A percentile compares a stretch with the other conserved stretches of the same genome.
These are phyloP conservation scores for Zygotorulaspora mrakii DNA, from an alignment of 1,139 yeast species.

Conservation along the genomic window DNA sequence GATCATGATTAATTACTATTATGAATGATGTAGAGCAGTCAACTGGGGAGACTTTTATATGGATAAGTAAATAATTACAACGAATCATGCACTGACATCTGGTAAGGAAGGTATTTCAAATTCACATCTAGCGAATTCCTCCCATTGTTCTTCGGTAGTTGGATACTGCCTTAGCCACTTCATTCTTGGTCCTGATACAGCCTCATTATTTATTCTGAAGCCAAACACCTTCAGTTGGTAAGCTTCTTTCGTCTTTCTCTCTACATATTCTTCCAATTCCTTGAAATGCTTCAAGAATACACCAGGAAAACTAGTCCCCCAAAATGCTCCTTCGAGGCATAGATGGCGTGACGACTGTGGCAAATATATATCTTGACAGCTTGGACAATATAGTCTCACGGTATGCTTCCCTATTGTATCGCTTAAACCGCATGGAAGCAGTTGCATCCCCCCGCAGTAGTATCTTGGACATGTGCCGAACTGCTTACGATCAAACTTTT, in stretches of 20 bases:
- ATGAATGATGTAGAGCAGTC: slow-evolving; percentile 1
- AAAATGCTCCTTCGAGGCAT: slow-evolving; percentile 92
- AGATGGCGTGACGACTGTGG: slow-evolving; percentile 83
- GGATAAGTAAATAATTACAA: slow-evolving; percentile 1
- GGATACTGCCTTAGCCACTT: slow-evolving; percentile 86
- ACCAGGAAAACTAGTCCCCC: slow-evolving; percentile 95
- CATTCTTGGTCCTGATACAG: slow-evolving; percentile 89
- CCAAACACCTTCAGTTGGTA: slow-evolving; percentile 84
- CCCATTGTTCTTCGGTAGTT: slow-evolving; percentile 50
- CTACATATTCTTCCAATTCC: slow-evolving; percentile 59
- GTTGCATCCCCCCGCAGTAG: slow-evolving; percentile 85
- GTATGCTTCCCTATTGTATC: slow-evolving; percentile 92
- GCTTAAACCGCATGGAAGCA: slow-evolving; percentile 87
- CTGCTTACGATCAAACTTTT: slow-evolving; percentile 81
- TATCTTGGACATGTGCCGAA: slow-evolving; percentile 93
- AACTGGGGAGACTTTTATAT: slow-evolving; percentile 3
- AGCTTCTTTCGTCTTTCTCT: slow-evolving; percentile 46
- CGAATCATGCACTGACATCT: slow-evolving; percentile 10
- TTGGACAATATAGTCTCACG: slow-evolving; percentile 88
- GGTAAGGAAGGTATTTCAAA: slow-evolving; percentile 45
- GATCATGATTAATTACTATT: not conserved
- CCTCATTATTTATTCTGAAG: slow-evolving; percentile 69
- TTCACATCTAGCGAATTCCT: slow-evolving; percentile 61
- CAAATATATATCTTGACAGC: slow-evolving; percentile 85
- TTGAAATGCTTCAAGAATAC: slow-evolving; percentile 85